A percentile compares a stretch with the other conserved stretches of the same genome.
These are phyloP conservation scores for Colletotrichum chlorophyti DNA, from an alignment of 2,329 filamentous ascomycete genomes.

Conservation along the genomic window DNA sequence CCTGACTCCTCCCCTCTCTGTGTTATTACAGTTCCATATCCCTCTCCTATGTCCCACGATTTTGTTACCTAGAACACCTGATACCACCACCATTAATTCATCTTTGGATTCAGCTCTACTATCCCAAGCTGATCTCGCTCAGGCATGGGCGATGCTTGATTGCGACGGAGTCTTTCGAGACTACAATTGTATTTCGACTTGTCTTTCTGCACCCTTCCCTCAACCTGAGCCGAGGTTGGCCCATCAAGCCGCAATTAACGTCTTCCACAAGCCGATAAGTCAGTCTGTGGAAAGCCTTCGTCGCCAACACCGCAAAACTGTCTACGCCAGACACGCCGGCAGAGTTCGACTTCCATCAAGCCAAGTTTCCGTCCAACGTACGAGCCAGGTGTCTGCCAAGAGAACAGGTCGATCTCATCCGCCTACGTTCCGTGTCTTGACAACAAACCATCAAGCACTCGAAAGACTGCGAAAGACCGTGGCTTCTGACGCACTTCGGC, in stretches of 20 bases:
- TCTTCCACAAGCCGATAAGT: slow-evolving; percentile 39
- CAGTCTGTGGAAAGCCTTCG: slow-evolving; percentile 39
- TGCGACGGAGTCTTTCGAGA: slow-evolving; percentile 47
- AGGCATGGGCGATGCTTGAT: slow-evolving; percentile 50
- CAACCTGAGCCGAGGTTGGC: slow-evolving; percentile 30
- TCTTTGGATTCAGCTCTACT: slow-evolving; percentile 37
- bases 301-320: slow-evolving; percentile 44
- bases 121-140: slow-evolving; percentile 31
- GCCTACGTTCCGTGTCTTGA: not conserved
- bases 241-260: slow-evolving; percentile 39
- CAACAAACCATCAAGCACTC: slow-evolving; percentile 10
- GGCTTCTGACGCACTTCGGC: slow-evolving; percentile 14
- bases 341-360: slow-evolving; percentile 41
- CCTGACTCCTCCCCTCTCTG: not conserved
- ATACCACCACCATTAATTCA: slow-evolving; percentile 29
- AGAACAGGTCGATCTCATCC: not conserved
- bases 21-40: slow-evolving; percentile 19
- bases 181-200: slow-evolving; percentile 21
- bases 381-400: not conserved
- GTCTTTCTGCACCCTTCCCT: slow-evolving; percentile 16
- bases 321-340: slow-evolving; percentile 40
- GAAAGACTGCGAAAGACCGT: slow-evolving; percentile 8
- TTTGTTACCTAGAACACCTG: slow-evolving; percentile 28
- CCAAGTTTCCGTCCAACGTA: not conserved
- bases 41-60: slow-evolving; percentile 17